Evolutionary conservation across 805 yeast genomes (phyloP), one percentile per base, ranked within the genome.

Genomic region (Saccharomycopsis fermentans): DNA sequence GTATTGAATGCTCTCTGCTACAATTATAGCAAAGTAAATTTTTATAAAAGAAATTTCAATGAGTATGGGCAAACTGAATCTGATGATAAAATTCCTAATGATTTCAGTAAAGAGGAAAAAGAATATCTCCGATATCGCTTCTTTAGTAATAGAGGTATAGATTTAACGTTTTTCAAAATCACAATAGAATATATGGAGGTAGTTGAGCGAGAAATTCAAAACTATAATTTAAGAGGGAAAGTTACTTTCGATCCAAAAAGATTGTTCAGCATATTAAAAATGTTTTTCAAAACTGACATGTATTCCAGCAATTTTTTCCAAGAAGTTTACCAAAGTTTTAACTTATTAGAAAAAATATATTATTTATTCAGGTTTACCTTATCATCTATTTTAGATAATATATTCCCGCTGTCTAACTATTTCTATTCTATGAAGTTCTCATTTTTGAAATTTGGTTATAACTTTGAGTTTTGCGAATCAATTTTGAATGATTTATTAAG

Each of bases 341-440:
- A 9, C 8, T 43, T 43, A 29, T 21, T 56, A 29, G 58, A 59
- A 35, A 24, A 32, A 37, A 53, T 59, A n/a, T 47, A 21, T 39
- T 26, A 19, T 8, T 39, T 59, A 6, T 56, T 56, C 37, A 54
- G 62, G 54, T 32, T 59, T 6, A 53, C 54, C 12, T 29, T 34
- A n/a, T 14, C 52, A 17, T 19, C 48, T 11, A 39, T 56, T 8
- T 35, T 59, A 8, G 62, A 59, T 26, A 50, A 26, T 29, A 16
- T 59, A 3, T 59, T 59, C 24, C 53, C 59, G 5, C 59, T 56
- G 17, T 11, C 53, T 4, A 26, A 48, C 8, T 59, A 54, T 21
- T 26, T 59, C 9, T 59, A 54, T 29, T 27, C 52, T 5, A 36
- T 55, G 14, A 36, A 48, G 21, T 59, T 56, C 21, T 26, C 62